Base-by-base conservation (phyloP, 495 filamentous ascomycete species). In the Tricharina praecox region DNA sequence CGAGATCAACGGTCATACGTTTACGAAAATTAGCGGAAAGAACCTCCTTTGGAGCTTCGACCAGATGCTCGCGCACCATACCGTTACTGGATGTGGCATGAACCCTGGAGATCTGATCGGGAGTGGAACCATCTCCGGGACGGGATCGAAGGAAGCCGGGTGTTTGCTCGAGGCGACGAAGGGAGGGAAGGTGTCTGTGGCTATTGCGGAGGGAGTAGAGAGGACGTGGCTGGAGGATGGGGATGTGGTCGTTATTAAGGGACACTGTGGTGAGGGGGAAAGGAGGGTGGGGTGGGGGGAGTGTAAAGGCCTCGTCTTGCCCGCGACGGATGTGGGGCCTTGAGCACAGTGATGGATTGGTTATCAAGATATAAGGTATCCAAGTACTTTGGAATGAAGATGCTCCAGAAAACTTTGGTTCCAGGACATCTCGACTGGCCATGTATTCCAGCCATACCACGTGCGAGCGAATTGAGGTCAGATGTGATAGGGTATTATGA, bases 21-120 rank as follows among this genome's bases (percentile, higher is more conserved):
- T 48, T 10, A 48, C 45, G 1, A 48, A 23, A 15, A 48, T 34
- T 10, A 37, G 24, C 15, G 18, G 16, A 69, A 2, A 92, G 92
- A 54, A 62, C 92, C 73, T 95, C 23, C 72, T 96, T 18, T 96
- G 76, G 70, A 93, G 84, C 0, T 96, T 93, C 66, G 74, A 82
- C 11, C 88, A 96, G 65, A 93, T 96, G 85, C 68, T 96, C 30
- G 78, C 88, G 0, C 88, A 96, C 60, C 88, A 96, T 60, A 79
- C 82, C 4, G 70, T 88, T 37, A 82, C 79, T 1, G 88, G 88
- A 19, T 96, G 88, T 62, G 77, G 79, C 13, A 61, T 96, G 68
- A 73, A 75, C 33, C 69, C 79, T 0, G 88, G 88, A 28, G 88
- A 96, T 54, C 64, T 96, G 42, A 62, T 96, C 1, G 88, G 85